Percentiles rank a stretch among this genome's conserved stretches.
phyloP scores from a whole-genome alignment of 108 stramenopile genomes.

The Cyclotella cryptica region DNA sequence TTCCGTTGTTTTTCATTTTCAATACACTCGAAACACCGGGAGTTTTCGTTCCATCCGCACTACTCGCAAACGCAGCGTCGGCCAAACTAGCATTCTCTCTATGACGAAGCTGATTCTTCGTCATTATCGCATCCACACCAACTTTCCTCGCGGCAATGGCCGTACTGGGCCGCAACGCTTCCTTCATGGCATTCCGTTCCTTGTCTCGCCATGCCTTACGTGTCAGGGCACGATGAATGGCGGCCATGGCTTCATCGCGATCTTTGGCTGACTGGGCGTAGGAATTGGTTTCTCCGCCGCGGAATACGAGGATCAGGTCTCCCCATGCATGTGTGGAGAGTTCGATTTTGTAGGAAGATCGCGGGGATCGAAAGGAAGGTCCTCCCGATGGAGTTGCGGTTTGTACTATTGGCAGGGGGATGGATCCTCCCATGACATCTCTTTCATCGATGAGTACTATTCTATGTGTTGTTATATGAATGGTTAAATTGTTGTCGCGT shows the following conservation, averaged over 20 bases:
- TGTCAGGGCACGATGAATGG: constrained; percentile 59
- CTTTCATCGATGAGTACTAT: constrained; percentile 44
- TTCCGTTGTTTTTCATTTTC: constrained; percentile 25
- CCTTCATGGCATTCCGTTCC: constrained; percentile 50
- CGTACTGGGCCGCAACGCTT: constrained; percentile 32
- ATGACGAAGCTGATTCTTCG: constrained; percentile 66
- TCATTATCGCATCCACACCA: constrained; percentile 82
- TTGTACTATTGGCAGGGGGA: constrained; percentile 63
- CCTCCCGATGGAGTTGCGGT: constrained; percentile 52
- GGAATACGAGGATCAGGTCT: constrained; percentile 67
- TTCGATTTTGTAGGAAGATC: constrained; percentile 57
- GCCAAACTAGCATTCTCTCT: constrained; percentile 71
- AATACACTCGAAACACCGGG: background rate
- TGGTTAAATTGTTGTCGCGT: constrained; percentile 59
- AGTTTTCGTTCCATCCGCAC: background rate
- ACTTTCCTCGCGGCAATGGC: constrained; percentile 37
- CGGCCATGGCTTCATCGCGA: constrained; percentile 66
- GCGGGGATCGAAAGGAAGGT: constrained; percentile 50
- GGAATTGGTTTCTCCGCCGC: constrained; percentile 33
- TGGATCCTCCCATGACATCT: constrained; percentile 40
- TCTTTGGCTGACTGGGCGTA: constrained; percentile 51
- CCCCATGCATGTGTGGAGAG: constrained; percentile 64
- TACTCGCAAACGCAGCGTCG: constrained; percentile 65
- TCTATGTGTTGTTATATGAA: constrained; percentile 45
- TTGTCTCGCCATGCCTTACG: constrained; percentile 75